These are phyloP conservation scores for Nicotiana attenuata DNA, from an alignment of 257 asterid genomes.

Conservation along the genomic window DNA sequence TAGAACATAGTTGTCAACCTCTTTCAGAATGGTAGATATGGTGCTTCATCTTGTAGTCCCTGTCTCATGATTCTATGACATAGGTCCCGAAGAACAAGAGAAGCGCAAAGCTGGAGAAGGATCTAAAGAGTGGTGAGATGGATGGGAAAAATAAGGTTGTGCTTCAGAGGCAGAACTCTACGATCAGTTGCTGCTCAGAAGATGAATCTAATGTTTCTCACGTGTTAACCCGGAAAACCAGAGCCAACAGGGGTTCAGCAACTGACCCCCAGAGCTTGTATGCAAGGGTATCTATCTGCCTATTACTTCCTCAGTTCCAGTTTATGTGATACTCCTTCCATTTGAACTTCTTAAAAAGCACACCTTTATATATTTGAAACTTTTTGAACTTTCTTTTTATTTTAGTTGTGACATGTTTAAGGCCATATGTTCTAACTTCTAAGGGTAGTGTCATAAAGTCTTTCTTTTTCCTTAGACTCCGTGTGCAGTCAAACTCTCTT, in stretches of 20 bases:
- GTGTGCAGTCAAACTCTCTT: too few species aligned
- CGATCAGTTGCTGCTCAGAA: conserved; percentile 41
- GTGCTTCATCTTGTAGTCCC: not conserved
- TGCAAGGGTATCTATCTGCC: conserved; percentile 60
- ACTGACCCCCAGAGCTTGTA: conserved; percentile 90
- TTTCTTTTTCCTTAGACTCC: too few species aligned
- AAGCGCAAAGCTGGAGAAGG: conserved; percentile 23
- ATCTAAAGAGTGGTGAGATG: conserved; percentile 18
- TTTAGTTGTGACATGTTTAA: too few species aligned
- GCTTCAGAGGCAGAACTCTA: conserved; percentile 27
- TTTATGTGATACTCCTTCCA: too few species aligned
- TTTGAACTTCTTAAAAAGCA: too few species aligned
- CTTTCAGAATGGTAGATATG: not conserved
- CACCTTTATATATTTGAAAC: too few species aligned
- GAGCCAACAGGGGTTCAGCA: conserved; percentile 61
- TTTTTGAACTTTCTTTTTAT: too few species aligned
- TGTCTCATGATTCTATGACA: not conserved
- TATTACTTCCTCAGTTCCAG: not conserved
- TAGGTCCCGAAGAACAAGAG: conserved; percentile 38
- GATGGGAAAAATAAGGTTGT: conserved; percentile 11
- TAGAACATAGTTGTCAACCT: not conserved
- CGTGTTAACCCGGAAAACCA: conserved; percentile 34
- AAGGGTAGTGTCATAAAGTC: too few species aligned
- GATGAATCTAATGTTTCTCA: conserved; percentile 43
- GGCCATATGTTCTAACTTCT: too few species aligned